Evolutionary conservation across 257 asterid genomes (phyloP), one percentile per base, ranked within the genome.

Genomic region (Ligustrum vulgare): DNA sequence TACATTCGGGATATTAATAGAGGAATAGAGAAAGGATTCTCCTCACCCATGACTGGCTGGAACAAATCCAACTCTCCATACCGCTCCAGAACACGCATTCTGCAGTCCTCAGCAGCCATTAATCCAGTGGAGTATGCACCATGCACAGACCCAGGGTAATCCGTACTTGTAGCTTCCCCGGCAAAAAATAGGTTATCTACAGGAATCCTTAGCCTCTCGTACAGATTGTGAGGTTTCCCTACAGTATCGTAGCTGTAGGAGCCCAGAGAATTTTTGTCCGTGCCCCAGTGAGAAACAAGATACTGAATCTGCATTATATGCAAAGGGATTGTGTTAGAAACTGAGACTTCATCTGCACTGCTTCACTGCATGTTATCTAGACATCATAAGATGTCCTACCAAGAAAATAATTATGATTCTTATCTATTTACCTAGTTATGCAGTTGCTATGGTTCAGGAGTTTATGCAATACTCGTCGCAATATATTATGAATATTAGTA

Each of bases 201-300:
- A 0, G 98, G 98, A 69, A 86, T 82, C 80, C 97, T 85, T 43
- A 93, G 82, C 89, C 85, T 87, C 75, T 91, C 98, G 2, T 89
- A 93, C 82, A 90, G 81, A 43, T 87, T 96, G 72, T 93, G 98
- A 81, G 96, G 83, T 71, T 87, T 84, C 60, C 96, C 96, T 8
- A 93, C 98, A 22, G 32, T 82, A 73, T 93, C 98, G 8, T 87
- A 93, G 90, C 97, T 93, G 81, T 93, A 93, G 58, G 98, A 91
- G 6, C 98, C 98, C 73, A 93, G 70, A 25, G 95, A 80, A 85
- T 90, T 86, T 41, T 47, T 67, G 71, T 93, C 98, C 0, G 90
- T 85, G 56, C 97, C 97, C 98, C 98, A 93, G 67, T 87, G 96
- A 8, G 98, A 93, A 49, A 91, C 96, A 45, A 91, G 93, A 83